phyloP scores from a whole-genome alignment of 1,139 yeast species.

The Candida sp. region DNA sequence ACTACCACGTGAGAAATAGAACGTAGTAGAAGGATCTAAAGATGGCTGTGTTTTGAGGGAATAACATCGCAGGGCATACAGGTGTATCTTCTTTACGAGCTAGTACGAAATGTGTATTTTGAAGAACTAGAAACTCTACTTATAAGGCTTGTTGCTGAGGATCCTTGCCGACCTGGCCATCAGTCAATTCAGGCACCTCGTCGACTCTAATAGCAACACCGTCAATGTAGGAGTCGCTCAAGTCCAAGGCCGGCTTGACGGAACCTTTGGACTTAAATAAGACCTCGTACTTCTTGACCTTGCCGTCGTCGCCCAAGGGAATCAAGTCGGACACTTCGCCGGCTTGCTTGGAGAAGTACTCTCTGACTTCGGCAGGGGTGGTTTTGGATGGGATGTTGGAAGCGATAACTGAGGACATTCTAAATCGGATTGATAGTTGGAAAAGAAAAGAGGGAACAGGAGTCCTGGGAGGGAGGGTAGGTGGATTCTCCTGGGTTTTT shows the following conservation, averaged over 20 bases:
- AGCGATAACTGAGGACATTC: constrained; percentile 53
- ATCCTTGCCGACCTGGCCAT: constrained; percentile 7
- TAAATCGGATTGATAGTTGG: too few species aligned
- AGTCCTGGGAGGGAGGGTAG: not conserved
- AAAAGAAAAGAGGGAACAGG: too few species aligned
- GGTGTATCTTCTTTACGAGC: too few species aligned
- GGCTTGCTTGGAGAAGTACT: constrained; percentile 71
- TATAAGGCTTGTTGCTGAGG: constrained; percentile 25
- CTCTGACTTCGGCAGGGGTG: constrained; percentile 57
- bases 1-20: too few species aligned
- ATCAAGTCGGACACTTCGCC: constrained; percentile 51
- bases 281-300: constrained; percentile 48
- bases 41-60: too few species aligned
- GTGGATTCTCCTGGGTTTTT: not conserved
- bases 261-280: constrained; percentile 64
- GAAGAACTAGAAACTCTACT: constrained; percentile 14
- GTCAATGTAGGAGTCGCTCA: constrained; percentile 77
- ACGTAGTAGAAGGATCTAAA: too few species aligned
- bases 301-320: constrained; percentile 13
- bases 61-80: too few species aligned
- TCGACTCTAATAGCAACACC: constrained; percentile 57
- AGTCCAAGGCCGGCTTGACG: constrained; percentile 68
- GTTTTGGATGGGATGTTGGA: constrained; percentile 61
- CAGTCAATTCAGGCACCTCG: constrained; percentile 29
- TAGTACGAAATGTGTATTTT: too few species aligned